Conservation (phyloP, 83 land plant species). For the Diphasiastrum complanatum region DNA sequence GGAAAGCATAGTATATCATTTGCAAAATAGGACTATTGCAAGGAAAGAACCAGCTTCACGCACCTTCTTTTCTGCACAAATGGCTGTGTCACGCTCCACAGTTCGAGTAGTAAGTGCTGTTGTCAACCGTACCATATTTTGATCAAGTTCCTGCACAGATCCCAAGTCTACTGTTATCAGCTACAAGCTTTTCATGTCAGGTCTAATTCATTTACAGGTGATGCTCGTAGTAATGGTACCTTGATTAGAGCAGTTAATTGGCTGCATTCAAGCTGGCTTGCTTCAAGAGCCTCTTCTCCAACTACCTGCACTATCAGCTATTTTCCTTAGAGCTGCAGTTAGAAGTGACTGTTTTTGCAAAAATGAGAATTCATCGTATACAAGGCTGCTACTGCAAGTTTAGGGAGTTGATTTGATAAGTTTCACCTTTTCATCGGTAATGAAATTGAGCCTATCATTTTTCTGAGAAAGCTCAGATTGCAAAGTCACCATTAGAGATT, state of each 20-base stretch:
- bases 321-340: not conserved
- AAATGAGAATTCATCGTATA: not conserved
- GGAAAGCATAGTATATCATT: too few species aligned
- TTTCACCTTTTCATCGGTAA: slow-evolving; percentile 33
- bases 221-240: not conserved
- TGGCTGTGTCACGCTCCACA: slow-evolving; percentile 30
- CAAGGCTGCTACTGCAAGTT: not conserved
- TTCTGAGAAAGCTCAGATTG: slow-evolving; percentile 26
- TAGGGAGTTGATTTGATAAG: not conserved
- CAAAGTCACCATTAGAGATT: slow-evolving; percentile 15
- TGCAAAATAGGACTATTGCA: too few species aligned
- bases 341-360: not conserved
- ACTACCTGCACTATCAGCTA: slow-evolving; percentile 15
- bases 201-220: not conserved
- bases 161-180: not conserved
- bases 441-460: slow-evolving; percentile 21
- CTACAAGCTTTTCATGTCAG: not conserved
- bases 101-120: slow-evolving; percentile 32
- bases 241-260: slow-evolving; percentile 28
- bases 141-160: slow-evolving; percentile 30
- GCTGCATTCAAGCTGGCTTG: slow-evolving; percentile 34
- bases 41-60: too few species aligned
- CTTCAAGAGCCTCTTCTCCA: slow-evolving; percentile 32
- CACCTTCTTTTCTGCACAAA: too few species aligned
- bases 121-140: slow-evolving; percentile 23